A percentile compares a stretch with the other conserved stretches of the same genome.
These are phyloP conservation scores for Oryza glaberrima DNA, from an alignment of 176 grass and related monocot species.

Conservation along the genomic window DNA sequence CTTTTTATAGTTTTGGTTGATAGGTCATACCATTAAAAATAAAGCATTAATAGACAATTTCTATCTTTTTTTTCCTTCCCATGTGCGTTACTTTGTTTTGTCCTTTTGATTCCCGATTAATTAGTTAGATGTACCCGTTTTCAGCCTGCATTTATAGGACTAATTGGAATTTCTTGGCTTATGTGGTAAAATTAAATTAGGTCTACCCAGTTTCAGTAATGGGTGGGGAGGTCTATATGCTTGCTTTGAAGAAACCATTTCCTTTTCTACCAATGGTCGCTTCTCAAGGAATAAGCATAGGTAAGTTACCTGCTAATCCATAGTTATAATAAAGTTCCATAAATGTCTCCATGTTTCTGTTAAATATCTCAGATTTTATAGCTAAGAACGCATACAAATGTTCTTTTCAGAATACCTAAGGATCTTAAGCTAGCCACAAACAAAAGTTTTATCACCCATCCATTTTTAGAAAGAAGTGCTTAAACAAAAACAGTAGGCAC, in stretches of 20 bases:
- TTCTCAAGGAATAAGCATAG: constrained; percentile 85
- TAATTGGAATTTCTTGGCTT: constrained; percentile 3
- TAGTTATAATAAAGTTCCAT: neutral
- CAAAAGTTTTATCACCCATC: neutral
- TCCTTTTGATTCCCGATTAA: neutral
- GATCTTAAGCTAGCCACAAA: neutral
- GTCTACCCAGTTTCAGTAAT: constrained; percentile 87
- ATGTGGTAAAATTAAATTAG: constrained; percentile 45
- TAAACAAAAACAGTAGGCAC: neutral
- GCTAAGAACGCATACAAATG: neutral
- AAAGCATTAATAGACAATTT: neutral
- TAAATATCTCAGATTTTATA: neutral
- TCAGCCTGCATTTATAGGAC: constrained; percentile 6
- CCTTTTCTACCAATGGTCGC: constrained; percentile 76
- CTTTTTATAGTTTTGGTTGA: constrained; percentile 20
- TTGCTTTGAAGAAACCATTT: constrained; percentile 92
- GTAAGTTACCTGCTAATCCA: constrained; percentile 33
- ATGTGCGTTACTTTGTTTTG: neutral
- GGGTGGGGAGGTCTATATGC: constrained; percentile 79
- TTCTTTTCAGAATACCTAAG: neutral
- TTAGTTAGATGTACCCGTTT: neutral
- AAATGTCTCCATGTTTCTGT: neutral
- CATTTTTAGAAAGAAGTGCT: constrained; percentile 7
- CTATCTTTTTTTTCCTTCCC: neutral
- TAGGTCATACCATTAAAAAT: constrained; percentile 11